A percentile compares a stretch with the other conserved stretches of the same genome.
These are phyloP conservation scores for Ophiosphaerella narmari DNA, from an alignment of 2,329 filamentous ascomycete genomes.

Conservation along the genomic window DNA sequence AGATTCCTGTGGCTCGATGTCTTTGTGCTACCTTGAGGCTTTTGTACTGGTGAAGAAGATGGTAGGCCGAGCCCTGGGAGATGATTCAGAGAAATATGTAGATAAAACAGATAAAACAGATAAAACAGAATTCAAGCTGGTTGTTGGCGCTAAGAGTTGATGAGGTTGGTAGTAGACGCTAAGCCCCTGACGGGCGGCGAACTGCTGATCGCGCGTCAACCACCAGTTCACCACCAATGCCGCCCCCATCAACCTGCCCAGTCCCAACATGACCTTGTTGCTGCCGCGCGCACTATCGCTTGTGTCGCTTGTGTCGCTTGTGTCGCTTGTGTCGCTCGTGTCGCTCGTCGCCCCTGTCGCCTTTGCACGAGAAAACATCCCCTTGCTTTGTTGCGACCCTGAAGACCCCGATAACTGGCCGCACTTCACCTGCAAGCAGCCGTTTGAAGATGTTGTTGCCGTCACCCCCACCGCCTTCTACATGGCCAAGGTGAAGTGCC, in stretches of 20 bases:
- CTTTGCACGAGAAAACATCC: conserved; percentile 8
- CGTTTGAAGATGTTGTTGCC: conserved; percentile 28
- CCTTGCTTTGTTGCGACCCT: conserved; percentile 20
- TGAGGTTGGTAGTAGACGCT: too few species aligned
- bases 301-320: too few species aligned
- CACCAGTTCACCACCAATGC: background rate
- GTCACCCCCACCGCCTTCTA: conserved; percentile 32
- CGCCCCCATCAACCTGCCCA: conserved; percentile 1
- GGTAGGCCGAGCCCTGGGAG: too few species aligned
- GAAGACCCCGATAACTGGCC: conserved; percentile 1
- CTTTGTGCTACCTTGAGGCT: too few species aligned
- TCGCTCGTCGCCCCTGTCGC: conserved; percentile 11
- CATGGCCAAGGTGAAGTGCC: conserved; percentile 37
- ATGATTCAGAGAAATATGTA: too few species aligned
- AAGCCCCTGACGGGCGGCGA: conserved; percentile 19
- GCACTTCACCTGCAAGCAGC: conserved; percentile 21
- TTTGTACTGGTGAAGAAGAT: too few species aligned
- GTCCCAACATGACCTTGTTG: conserved; percentile 14
- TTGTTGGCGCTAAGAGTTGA: too few species aligned
- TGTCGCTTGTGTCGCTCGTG: too few species aligned
- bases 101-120: too few species aligned
- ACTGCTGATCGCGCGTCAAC: conserved; percentile 10
- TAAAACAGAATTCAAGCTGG: too few species aligned
- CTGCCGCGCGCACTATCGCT: conserved; percentile 7
- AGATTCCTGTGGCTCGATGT: too few species aligned